Evolutionary conservation across 2,329 filamentous ascomycete genomes (phyloP).

Genomic region (Falciphora oryzae): DNA sequence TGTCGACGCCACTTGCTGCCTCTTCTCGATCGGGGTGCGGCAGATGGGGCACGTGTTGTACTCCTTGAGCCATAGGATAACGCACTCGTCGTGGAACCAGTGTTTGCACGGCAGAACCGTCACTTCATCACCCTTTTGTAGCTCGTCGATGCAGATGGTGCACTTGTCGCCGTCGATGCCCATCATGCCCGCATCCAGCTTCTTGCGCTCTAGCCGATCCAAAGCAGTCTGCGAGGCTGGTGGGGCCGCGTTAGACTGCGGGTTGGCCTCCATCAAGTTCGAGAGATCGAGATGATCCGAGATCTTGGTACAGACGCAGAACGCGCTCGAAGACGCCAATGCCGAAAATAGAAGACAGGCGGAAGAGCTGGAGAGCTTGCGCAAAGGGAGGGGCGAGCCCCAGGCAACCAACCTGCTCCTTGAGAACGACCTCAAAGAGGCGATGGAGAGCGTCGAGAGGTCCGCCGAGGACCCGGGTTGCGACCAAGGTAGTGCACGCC

Average conservation of each 20-base stretch:
- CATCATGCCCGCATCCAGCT: slow-evolving; percentile 65
- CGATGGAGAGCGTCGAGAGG: slow-evolving; percentile 6
- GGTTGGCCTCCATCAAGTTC: slow-evolving; percentile 79
- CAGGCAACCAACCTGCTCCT: slow-evolving; percentile 2
- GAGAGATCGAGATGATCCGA: slow-evolving; percentile 73
- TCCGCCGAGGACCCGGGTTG: slow-evolving; percentile 9
- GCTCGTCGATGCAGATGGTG: slow-evolving; percentile 89
- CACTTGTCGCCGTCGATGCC: slow-evolving; percentile 59
- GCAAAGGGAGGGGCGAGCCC: background rate
- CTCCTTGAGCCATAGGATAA: slow-evolving; percentile 76
- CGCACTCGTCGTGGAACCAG: slow-evolving; percentile 86
- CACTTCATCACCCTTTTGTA: slow-evolving; percentile 67
- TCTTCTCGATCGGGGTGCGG: slow-evolving; percentile 51
- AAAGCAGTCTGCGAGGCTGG: slow-evolving; percentile 76
- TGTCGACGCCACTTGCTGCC: slow-evolving; percentile 1
- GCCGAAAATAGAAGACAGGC: slow-evolving; percentile 5
- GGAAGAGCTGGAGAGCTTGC: background rate
- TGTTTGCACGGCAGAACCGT: slow-evolving; percentile 80
- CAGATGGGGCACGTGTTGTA: slow-evolving; percentile 92
- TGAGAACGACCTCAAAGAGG: slow-evolving; percentile 4
- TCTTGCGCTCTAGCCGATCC: slow-evolving; percentile 62
- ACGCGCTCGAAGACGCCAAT: background rate
- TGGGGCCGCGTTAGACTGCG: slow-evolving; percentile 69
- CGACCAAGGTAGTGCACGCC: no score
- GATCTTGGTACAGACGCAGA: slow-evolving; percentile 6